phyloP scores from a whole-genome alignment of 2,329 filamentous ascomycete genomes.

The Phialocephala sp. region DNA sequence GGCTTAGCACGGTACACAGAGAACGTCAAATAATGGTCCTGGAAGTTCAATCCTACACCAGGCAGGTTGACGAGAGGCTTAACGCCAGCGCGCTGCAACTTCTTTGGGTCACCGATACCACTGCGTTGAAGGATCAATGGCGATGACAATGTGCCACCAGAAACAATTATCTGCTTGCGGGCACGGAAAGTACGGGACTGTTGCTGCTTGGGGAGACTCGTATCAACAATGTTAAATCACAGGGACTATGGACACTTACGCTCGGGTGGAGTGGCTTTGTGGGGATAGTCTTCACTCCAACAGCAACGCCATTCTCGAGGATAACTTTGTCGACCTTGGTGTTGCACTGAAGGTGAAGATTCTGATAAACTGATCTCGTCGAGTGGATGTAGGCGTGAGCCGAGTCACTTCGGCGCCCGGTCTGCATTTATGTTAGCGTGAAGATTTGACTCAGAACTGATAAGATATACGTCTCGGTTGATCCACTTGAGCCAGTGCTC shows the following conservation, averaged over 20 bases:
- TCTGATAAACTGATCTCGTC: slow-evolving; percentile 68
- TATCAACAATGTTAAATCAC: slow-evolving; percentile 30
- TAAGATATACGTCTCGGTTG: slow-evolving; percentile 61
- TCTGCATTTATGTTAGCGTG: slow-evolving; percentile 44
- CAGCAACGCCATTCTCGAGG: slow-evolving; percentile 65
- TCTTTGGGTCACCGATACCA: slow-evolving; percentile 57
- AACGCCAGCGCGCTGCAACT: slow-evolving; percentile 55
- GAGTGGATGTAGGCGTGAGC: slow-evolving; percentile 81
- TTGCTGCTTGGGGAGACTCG: slow-evolving; percentile 37
- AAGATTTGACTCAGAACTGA: neutral
- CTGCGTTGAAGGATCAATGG: slow-evolving; percentile 63
- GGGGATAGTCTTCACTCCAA: slow-evolving; percentile 72
- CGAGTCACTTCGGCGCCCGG: slow-evolving; percentile 75
- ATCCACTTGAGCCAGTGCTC: slow-evolving; percentile 90
- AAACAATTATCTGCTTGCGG: slow-evolving; percentile 53
- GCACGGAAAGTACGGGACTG: slow-evolving; percentile 42
- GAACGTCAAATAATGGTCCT: slow-evolving; percentile 61
- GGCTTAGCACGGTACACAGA: slow-evolving; percentile 51
- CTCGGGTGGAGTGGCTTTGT: slow-evolving; percentile 70
- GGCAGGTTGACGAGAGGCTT: slow-evolving; percentile 54
- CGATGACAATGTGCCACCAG: slow-evolving; percentile 46
- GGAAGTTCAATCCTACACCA: slow-evolving; percentile 59
- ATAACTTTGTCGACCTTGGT: slow-evolving; percentile 61
- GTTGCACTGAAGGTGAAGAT: slow-evolving; percentile 64
- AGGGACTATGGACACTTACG: slow-evolving; percentile 35